Evolutionary conservation across 257 asterid species (phyloP).

Genomic region (Ophiorrhiza pumila): DNA sequence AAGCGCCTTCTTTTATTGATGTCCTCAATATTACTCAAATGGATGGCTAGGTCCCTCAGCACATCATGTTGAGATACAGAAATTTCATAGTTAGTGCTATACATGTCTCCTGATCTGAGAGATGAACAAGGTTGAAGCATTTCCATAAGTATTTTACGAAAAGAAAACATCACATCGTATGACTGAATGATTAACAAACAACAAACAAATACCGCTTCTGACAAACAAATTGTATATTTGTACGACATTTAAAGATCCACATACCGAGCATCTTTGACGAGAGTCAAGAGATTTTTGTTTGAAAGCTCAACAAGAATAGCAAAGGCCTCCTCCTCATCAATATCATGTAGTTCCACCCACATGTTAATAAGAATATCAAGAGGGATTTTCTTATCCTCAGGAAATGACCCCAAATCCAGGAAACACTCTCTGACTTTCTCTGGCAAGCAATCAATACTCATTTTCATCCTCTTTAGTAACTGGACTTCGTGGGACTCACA

Average conservation of each 20-base stretch:
- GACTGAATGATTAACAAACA: background rate
- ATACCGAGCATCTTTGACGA: constrained; percentile 81
- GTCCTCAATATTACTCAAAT: constrained; percentile 50
- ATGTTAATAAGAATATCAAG: constrained; percentile 80
- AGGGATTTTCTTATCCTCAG: constrained; percentile 85
- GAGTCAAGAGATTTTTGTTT: constrained; percentile 71
- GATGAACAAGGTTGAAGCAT: constrained; percentile 6
- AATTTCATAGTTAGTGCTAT: constrained; percentile 81
- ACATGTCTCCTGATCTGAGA: constrained; percentile 77
- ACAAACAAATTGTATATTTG: background rate
- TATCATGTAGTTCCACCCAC: constrained; percentile 92
- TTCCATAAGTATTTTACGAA: background rate
- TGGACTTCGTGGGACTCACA: constrained; percentile 82
- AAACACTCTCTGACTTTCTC: constrained; percentile 73
- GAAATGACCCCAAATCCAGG: constrained; percentile 81
- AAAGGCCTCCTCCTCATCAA: constrained; percentile 78
- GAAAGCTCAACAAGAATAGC: constrained; percentile 81
- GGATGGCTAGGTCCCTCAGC: constrained; percentile 76
- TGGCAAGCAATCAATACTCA: constrained; percentile 70
- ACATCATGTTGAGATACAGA: constrained; percentile 89
- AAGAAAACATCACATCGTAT: background rate
- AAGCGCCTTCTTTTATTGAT: constrained; percentile 57
- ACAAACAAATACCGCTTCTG: background rate
- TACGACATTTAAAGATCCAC: background rate
- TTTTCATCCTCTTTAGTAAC: constrained; percentile 71